Percentiles rank a stretch among this genome's conserved stretches.
Conservation (phyloP, 1,139 yeast species). For the Blastobotrys arbuscula region DNA sequence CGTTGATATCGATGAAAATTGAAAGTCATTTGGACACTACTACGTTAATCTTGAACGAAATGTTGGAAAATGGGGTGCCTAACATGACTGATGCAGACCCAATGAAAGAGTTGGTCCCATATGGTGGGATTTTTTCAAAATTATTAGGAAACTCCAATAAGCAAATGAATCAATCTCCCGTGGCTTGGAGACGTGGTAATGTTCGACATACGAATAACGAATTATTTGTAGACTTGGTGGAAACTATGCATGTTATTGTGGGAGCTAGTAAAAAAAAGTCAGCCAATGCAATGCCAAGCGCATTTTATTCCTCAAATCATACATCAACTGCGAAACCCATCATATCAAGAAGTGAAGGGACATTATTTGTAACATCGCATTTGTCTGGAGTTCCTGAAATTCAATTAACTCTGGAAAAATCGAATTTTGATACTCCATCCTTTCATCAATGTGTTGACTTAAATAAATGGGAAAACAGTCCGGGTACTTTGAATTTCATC, state of each 20-base stretch:
- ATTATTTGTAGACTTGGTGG: conserved; percentile 71
- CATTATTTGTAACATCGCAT: conserved; percentile 56
- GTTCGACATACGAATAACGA: conserved; percentile 70
- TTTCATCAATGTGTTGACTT: conserved; percentile 55
- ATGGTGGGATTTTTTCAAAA: conserved; percentile 31
- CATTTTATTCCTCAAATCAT: conserved; percentile 29
- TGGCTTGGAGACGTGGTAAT: conserved; percentile 69
- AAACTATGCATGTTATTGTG: conserved; percentile 47
- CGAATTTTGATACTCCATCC: conserved; percentile 37
- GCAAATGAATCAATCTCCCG: conserved; percentile 7
- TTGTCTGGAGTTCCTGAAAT: conserved; percentile 74
- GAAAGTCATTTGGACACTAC: conserved; percentile 63
- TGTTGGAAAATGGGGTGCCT: conserved; percentile 69
- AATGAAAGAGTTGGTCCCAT: conserved; percentile 67
- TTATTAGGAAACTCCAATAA: conserved; percentile 22
- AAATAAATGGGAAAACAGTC: conserved; percentile 27
- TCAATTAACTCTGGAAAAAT: conserved; percentile 47
- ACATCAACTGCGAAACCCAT: conserved; percentile 37
- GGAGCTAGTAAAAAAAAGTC: conserved; percentile 18
- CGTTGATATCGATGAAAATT: conserved; percentile 52
- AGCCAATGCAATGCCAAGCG: conserved; percentile 21
- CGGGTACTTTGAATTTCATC: conserved; percentile 50
- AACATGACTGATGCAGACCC: conserved; percentile 66
- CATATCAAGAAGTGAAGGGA: conserved; percentile 60
- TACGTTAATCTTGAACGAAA: conserved; percentile 55